Conservation (phyloP, 2,329 filamentous ascomycete species). For the Diaporthe amygdali region DNA sequence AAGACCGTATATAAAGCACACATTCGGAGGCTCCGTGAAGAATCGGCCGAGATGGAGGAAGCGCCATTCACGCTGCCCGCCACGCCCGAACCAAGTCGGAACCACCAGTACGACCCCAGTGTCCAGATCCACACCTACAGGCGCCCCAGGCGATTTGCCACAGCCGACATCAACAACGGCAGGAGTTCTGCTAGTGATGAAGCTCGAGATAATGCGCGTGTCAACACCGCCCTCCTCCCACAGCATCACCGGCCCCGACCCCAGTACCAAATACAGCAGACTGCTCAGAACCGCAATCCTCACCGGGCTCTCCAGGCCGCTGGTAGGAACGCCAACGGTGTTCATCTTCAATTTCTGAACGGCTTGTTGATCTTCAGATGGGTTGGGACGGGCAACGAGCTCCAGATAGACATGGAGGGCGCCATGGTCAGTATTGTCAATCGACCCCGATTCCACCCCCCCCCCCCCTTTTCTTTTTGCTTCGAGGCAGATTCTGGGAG, state of each 20-base stretch:
- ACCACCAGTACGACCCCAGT: not conserved
- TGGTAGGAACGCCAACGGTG: no score
- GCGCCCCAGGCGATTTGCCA: not conserved
- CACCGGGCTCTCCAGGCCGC: not conserved
- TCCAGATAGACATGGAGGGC: not conserved
- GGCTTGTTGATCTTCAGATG: not conserved
- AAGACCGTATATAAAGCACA: not conserved
- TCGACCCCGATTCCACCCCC: no score
- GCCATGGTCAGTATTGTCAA: not conserved
- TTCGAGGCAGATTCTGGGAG: no score
- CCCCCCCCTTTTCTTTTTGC: no score
- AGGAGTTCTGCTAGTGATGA: not conserved
- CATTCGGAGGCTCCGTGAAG: not conserved
- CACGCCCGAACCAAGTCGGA: no score
- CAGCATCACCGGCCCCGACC: no score
- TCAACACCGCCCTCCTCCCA: not conserved
- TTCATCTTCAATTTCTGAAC: not conserved
- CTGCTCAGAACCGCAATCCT: not conserved
- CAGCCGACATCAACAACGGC: no score
- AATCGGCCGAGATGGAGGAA: not conserved
- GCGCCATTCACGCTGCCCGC: not conserved
- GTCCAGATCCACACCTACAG: not conserved
- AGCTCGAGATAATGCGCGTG: not conserved
- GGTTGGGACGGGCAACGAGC: not conserved
- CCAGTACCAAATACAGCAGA: not conserved